Evolutionary conservation across 2,329 filamentous ascomycete species (phyloP), one percentile per base, ranked within the genome.

Genomic region (Tetracladium maxilliforme): DNA sequence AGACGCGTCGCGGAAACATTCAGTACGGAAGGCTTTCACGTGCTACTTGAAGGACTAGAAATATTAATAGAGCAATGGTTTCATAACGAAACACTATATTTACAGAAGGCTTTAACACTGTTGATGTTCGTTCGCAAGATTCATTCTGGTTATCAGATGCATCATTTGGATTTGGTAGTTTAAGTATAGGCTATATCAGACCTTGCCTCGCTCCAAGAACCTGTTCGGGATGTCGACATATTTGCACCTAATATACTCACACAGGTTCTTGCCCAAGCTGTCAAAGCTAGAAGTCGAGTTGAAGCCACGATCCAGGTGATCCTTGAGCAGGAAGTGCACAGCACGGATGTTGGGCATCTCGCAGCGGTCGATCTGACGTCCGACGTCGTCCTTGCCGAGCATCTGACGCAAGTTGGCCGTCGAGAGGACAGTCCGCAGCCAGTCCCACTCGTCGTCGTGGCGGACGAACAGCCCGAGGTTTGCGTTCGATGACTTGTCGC

Each of bases 301-400:
- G 4, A 67, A 58, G 1, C 52, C 54, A 1, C 49, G 30, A 0
- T 51, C 56, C 10, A 63, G 37, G 11, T 49, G 45, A 3, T 56
- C 58, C 29, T 61, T 62, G 3, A 63, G 41, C 7, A 63, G 56
- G 40, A 60, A 64, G 33, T 67, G 54, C 13, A 64, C 61, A 0
- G 58, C 58, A 17, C 38, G 38, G 1, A 63, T 47, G 4, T 44
- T 35, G 0, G 48, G 43, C 26, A 64, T 55, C 39, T 63, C 58
- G n/a, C 61, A 53, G 10, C 60, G 39, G 35, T 63, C 58, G 11
- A 42, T 39, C 33, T 48, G 49, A 22, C 49, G 43, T 19, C 56
- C 47, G 6, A 48, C 35, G 47, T 52, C 59, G 30, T 64, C 59
- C 7, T 54, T 43, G 1, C 46, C 57, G 1, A 63, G 47, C 23